Base-by-base conservation (phyloP, 805 yeast species). In the Kazachstania africana region DNA sequence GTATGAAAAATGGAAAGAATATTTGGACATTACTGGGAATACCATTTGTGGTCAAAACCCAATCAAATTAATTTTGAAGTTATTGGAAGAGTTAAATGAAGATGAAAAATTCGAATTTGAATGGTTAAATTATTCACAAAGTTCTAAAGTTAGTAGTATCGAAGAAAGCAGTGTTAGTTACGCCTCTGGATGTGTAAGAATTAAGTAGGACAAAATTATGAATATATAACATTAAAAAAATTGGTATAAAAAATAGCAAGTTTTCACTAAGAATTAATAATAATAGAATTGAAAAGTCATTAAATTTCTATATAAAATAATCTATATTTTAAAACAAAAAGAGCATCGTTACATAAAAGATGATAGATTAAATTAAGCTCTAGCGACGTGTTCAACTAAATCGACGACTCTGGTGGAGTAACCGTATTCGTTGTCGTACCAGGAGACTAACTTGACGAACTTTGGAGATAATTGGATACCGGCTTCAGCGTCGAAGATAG, bases 1-100 rank as follows among this genome's bases (percentile, higher is more conserved):
- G n/a, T 70, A 75, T 33, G 45, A 48, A 1, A 56, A 57, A 6
- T 91, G 94, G 83, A 65, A 63, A 32, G 52, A 65, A 17, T 91
- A 91, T 48, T 70, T 91, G 4, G 56, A 58, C 5, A 43, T 40
- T 1, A 83, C 97, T 0, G 83, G 78, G 0, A 87, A 88, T 57
- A 91, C 98, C 0, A 79, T 91, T 12, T 91, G 98, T 56, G 98
- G 98, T 1, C 80, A 85, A 36, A 75, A 72, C 37, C 95, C 97
- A 0, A 63, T 91, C 22, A 69, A 72, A 2, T 61, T 84, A 6
- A 50, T 88, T 13, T 50, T 88, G 31, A 58, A 63, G 37, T 78
- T 77, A 36, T 35, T 50, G 24, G 40, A 42, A 29, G 36, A 50
- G 6, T 12, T 12, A 4, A 6, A 5, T 4, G 29, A 46, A 13